phyloP scores from a whole-genome alignment of 2,329 filamentous ascomycete genomes.

The Diaporthe sp. region DNA sequence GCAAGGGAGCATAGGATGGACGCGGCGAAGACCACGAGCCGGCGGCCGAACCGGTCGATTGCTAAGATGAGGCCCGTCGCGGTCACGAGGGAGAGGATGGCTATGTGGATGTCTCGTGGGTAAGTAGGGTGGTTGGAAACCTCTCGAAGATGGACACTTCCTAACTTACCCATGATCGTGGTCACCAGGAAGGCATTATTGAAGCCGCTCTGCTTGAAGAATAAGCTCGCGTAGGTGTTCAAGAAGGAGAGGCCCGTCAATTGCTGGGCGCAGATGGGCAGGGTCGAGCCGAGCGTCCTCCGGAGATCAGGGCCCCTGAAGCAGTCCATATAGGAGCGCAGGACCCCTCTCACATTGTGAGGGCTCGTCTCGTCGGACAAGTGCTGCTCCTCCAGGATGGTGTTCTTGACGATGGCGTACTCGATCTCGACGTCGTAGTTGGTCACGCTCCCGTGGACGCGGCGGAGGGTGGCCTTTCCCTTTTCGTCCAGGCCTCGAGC shows the following conservation, averaged over 20 bases:
- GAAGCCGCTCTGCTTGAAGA: slow-evolving; percentile 46
- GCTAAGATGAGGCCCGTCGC: slow-evolving; percentile 36
- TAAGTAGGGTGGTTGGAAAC: not conserved
- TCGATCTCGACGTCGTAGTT: slow-evolving; percentile 43
- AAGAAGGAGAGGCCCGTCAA: slow-evolving; percentile 45
- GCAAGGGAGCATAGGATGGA: slow-evolving; percentile 35
- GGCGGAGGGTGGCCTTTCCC: slow-evolving; percentile 40
- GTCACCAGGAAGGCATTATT: slow-evolving; percentile 45
- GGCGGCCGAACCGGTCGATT: slow-evolving; percentile 41
- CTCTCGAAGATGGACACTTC: not conserved
- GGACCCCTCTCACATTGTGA: slow-evolving; percentile 16
- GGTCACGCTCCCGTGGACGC: slow-evolving; percentile 40
- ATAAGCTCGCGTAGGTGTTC: slow-evolving; percentile 44
- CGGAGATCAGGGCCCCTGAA: slow-evolving; percentile 39
- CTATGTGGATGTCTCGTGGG: not conserved
- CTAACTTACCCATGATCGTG: slow-evolving; percentile 39
- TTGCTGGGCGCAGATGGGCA: slow-evolving; percentile 43
- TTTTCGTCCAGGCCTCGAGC: slow-evolving; percentile 42
- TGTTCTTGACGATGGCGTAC: slow-evolving; percentile 44
- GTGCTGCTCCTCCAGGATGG: slow-evolving; percentile 41
- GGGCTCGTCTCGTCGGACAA: slow-evolving; percentile 20
- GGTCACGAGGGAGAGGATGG: slow-evolving; percentile 41
- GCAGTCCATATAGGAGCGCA: slow-evolving; percentile 41
- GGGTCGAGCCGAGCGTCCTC: slow-evolving; percentile 40
- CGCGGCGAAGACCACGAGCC: slow-evolving; percentile 37